A percentile compares a stretch with the other conserved stretches of the same genome.
phyloP scores from a whole-genome alignment of 495 filamentous ascomycete genomes.

The Neurospora sp. region DNA sequence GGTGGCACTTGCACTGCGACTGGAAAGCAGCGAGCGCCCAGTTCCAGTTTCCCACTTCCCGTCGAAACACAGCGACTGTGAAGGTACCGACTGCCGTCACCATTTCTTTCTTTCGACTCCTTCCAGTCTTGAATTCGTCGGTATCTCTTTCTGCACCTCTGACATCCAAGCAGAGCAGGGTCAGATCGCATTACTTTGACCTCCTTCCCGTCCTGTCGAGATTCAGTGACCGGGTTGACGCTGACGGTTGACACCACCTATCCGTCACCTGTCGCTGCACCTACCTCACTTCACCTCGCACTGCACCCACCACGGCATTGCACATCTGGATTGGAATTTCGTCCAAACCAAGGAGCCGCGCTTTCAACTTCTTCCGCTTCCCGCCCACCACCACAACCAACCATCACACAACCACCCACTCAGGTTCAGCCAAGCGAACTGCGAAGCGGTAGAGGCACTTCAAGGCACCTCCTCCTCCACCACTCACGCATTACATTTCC shows the following conservation, averaged over 20 bases:
- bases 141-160: background rate
- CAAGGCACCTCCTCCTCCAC: background rate
- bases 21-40: background rate
- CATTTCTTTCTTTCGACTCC: background rate
- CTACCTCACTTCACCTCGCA: background rate
- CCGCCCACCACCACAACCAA: background rate
- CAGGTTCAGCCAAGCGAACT: background rate
- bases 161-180: background rate
- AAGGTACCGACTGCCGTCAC: background rate
- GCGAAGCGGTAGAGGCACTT: background rate
- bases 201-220: background rate
- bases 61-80: background rate
- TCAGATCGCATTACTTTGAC: background rate
- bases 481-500: background rate
- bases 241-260: background rate
- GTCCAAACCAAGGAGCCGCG: background rate
- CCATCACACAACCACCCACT: background rate
- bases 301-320: background rate
- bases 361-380: background rate
- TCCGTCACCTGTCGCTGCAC: background rate
- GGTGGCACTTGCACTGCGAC: background rate
- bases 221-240: background rate
- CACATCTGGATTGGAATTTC: background rate
- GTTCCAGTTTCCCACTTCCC: background rate
- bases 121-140: background rate